These are phyloP conservation scores for Acer negundo DNA, from an alignment of 345 rosid genomes.

Conservation along the genomic window DNA sequence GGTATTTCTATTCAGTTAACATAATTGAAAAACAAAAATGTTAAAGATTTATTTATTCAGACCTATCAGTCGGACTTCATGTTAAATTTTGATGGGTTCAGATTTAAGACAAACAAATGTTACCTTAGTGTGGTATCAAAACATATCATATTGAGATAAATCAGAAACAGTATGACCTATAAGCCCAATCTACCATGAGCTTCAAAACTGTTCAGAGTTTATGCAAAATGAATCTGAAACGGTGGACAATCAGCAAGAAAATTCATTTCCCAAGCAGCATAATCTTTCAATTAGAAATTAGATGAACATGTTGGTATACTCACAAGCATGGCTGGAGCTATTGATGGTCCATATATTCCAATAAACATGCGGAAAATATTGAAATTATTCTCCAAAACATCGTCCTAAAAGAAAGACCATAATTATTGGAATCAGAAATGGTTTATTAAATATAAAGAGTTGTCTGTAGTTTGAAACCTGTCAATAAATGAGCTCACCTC, in stretches of 20 bases:
- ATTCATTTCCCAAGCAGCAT: not conserved
- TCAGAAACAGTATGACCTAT: not conserved
- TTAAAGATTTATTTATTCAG: no score
- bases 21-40: no score
- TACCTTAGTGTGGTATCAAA: not conserved
- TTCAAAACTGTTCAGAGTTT: not conserved
- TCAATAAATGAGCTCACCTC: conserved; percentile 51
- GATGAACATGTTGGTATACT: conserved; percentile 24
- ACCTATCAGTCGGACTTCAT: no score
- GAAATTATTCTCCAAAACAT: conserved; percentile 78
- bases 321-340: conserved; percentile 75
- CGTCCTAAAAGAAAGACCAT: conserved; percentile 54
- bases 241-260: not conserved
- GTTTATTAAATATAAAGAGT: not conserved
- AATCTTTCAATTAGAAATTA: not conserved
- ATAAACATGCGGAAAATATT: conserved; percentile 84
- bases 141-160: not conserved
- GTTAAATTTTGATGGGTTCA: no score
- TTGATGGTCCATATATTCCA: conserved; percentile 65
- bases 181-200: not conserved
- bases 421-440: conserved; percentile 6
- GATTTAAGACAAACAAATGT: no score
- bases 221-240: not conserved
- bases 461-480: not conserved
- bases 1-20: no score